Evolutionary conservation across 2,329 filamentous ascomycete genomes (phyloP), one percentile per base, ranked within the genome.

Genomic region (Fusarium temperatum): DNA sequence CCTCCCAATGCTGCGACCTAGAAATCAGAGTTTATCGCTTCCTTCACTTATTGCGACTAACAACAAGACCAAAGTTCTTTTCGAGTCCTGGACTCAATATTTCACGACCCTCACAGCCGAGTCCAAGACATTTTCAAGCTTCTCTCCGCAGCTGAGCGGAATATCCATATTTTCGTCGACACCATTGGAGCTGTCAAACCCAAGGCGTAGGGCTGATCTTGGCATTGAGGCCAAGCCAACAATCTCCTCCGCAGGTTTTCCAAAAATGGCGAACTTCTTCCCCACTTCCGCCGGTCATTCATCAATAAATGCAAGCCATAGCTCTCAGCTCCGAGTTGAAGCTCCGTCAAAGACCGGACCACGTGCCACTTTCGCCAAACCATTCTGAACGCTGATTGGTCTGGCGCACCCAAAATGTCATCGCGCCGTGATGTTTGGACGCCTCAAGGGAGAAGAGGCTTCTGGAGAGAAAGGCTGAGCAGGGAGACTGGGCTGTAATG

Each of bases 261-360:
- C 35, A n/a, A 55, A 41, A 55, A 30, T 14, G 51, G 35, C 35
- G 15, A 41, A n/a, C 32, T 2, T 24, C 8, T 59, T 51, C 42
- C 32, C 56, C 24, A 26, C 56, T 38, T 20, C 4, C 35, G 20
- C 24, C 18, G 30, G 39, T 28, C 30, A 36, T 59, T 30, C 30
- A 30, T 59, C 32, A n/a, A 26, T 26, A 30, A 38, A 36, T 59
- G 42, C 32, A 58, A 50, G 55, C 41, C 55, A 58, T 58, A 58
- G 41, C 41, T 58, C 30, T 59, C 56, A 59, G 42, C 56, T 58
- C 26, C 8, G 15, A 28, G 56, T 32, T 8, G 39, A 14, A 51
- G 12, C 56, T 59, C 56, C 56, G 56, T 38, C 32, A 24, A 38
- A n/a, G 4, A 51, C 32, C 56, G 56, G 56, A 51, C 41, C 56